phyloP scores from a whole-genome alignment of 768 basidiomycete genomes.

The Trametes meyenii region DNA sequence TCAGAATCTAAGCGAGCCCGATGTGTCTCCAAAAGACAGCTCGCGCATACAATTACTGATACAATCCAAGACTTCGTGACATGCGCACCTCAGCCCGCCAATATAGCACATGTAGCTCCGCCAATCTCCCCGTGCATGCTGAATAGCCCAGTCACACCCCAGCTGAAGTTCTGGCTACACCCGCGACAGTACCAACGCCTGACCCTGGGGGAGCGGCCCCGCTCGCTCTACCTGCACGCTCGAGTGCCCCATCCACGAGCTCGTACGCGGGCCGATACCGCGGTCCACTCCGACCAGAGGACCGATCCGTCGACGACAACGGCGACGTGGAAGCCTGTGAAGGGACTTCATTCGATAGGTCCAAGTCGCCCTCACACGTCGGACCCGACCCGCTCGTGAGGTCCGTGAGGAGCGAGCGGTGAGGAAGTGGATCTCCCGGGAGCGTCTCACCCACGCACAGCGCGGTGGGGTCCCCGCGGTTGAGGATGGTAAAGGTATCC shows the following conservation, averaged over 20 bases:
- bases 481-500: conserved; percentile 27
- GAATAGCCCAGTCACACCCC: too few species aligned
- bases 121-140: too few species aligned
- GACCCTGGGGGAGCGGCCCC: conserved; percentile 4
- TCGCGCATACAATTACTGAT: too few species aligned
- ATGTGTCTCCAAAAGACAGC: too few species aligned
- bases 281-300: conserved; percentile 15
- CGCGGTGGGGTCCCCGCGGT: conserved; percentile 5
- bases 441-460: conserved; percentile 19
- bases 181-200: too few species aligned
- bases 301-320: conserved; percentile 19
- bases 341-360: not conserved
- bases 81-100: too few species aligned
- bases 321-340: conserved; percentile 14
- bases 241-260: conserved; percentile 70
- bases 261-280: conserved; percentile 82
- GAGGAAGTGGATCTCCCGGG: conserved; percentile 20
- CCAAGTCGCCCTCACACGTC: conserved; percentile 3
- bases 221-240: conserved; percentile 66
- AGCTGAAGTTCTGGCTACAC: too few species aligned
- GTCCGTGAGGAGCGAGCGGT: conserved; percentile 18
- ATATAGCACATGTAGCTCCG: too few species aligned
- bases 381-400: not conserved
- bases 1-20: too few species aligned
- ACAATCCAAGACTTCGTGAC: too few species aligned